Evolutionary conservation across 352 stramenopile genomes (phyloP).

Genomic region (Phytophthora foliorum): DNA sequence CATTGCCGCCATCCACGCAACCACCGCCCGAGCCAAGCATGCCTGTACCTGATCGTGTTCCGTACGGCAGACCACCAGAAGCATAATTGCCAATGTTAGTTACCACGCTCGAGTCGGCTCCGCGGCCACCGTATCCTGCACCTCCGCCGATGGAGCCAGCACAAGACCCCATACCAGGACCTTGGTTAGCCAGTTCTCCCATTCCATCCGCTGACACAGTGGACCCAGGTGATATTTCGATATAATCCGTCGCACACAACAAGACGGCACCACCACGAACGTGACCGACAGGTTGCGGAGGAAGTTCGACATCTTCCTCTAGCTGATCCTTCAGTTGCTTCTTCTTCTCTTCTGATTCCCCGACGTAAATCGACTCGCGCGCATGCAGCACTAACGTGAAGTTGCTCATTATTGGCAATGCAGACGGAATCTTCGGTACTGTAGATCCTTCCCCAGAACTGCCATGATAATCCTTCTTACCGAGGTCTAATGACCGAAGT

Average conservation of each 20-base stretch:
- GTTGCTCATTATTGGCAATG: conserved; percentile 46
- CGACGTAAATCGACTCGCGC: conserved; percentile 63
- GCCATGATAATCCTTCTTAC: conserved; percentile 10
- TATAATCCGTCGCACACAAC: conserved; percentile 60
- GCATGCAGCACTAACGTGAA: conserved; percentile 74
- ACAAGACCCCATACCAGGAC: conserved; percentile 67
- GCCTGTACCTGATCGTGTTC: conserved; percentile 67
- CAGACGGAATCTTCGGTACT: conserved; percentile 32
- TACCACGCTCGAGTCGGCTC: conserved; percentile 74
- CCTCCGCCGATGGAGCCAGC: conserved; percentile 68
- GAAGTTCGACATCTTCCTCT: conserved; percentile 30
- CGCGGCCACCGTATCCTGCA: conserved; percentile 74
- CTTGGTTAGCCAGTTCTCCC: conserved; percentile 73
- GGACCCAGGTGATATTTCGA: conserved; percentile 54
- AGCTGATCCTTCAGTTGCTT: conserved; percentile 34
- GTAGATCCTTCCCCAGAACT: conserved; percentile 5
- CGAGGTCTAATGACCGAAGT: conserved; percentile 20
- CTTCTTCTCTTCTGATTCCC: conserved; percentile 38
- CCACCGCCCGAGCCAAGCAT: conserved; percentile 80
- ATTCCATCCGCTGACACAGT: conserved; percentile 69
- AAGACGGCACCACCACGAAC: conserved; percentile 70
- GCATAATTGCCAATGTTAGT: conserved; percentile 66
- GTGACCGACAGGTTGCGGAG: conserved; percentile 27
- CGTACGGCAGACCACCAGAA: conserved; percentile 72
- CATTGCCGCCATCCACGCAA: conserved; percentile 71